phyloP scores from a whole-genome alignment of 148 eudicot genomes.

The Camellia granthamiana region DNA sequence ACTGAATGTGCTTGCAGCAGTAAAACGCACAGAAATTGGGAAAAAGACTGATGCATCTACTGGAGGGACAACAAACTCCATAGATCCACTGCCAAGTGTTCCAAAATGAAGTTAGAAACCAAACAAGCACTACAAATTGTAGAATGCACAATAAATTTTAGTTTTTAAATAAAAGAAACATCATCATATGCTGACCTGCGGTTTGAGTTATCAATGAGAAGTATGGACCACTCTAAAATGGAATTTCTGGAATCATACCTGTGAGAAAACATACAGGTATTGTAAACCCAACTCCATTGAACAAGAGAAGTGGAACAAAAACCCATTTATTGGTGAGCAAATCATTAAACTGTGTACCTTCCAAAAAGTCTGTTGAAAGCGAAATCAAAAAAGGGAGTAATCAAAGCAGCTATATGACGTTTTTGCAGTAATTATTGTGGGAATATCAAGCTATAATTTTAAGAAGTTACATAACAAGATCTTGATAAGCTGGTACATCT shows the following conservation, averaged over 20 bases:
- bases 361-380: neutral
- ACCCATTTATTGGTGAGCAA: neutral
- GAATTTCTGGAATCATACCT: slow-evolving; percentile 93
- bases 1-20: slow-evolving; percentile 81
- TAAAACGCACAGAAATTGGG: slow-evolving; percentile 82
- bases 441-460: neutral
- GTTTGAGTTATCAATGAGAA: slow-evolving; percentile 82
- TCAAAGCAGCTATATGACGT: neutral
- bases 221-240: slow-evolving; percentile 83
- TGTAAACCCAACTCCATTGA: neutral
- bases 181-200: slow-evolving; percentile 56
- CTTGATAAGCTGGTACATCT: neutral
- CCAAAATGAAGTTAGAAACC: slow-evolving; percentile 6
- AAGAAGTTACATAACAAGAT: no score
- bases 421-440: neutral
- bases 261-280: slow-evolving; percentile 17
- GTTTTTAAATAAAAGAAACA: neutral
- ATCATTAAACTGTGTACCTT: neutral
- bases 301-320: neutral
- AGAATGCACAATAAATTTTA: neutral
- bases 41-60: slow-evolving; percentile 61
- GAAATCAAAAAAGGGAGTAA: neutral
- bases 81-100: slow-evolving; percentile 66
- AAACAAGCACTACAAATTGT: neutral
- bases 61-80: slow-evolving; percentile 51